Evolutionary conservation across 495 filamentous ascomycete genomes (phyloP), one percentile per base, ranked within the genome.

Genomic region (Platismatia glauca): DNA sequence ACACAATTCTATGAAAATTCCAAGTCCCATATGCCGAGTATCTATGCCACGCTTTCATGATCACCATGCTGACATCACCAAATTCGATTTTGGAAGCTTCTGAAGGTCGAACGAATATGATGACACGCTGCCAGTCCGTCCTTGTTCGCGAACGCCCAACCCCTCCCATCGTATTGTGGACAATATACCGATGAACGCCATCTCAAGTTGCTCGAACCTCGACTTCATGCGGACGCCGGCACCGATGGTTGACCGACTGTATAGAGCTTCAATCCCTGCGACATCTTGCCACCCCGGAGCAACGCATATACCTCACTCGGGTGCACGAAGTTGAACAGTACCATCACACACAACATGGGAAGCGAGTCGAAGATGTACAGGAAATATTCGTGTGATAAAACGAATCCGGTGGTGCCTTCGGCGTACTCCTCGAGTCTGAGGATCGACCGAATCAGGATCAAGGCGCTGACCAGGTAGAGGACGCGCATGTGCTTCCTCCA

Each of bases 341-440:
- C 62, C 70, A 82, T 79, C 22, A 79, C 81, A 0, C 69, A 9
- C 29, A 83, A 66, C 85, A 90, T 88, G 50, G 83, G 65, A 50
- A 77, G 53, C 18, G 78, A 73, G 68, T 90, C 86, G 64, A 89
- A 88, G 4, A 85, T 66, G 67, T 87, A 89, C 58, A 88, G 67
- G 62, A 81, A 82, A 56, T 76, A 78, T 71, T 89, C 86, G 46
- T 82, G 75, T 22, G 57, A 67, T 64, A 86, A 68, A 34, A 83
- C 37, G 63, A 72, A 77, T 9, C 84, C 83, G 15, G 76, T 72
- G 41, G 78, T 70, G 0, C 87, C 85, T 69, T 82, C 72, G 0
- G 79, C 29, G 60, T 84, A 90, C 73, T 89, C 87, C 16, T 85
- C 72, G 24, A 85, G 75, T 31, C 87, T 77, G 66, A 87, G 82